Conservation (phyloP, 352 stramenopile genomes). For the Thalassiosira hispida region DNA sequence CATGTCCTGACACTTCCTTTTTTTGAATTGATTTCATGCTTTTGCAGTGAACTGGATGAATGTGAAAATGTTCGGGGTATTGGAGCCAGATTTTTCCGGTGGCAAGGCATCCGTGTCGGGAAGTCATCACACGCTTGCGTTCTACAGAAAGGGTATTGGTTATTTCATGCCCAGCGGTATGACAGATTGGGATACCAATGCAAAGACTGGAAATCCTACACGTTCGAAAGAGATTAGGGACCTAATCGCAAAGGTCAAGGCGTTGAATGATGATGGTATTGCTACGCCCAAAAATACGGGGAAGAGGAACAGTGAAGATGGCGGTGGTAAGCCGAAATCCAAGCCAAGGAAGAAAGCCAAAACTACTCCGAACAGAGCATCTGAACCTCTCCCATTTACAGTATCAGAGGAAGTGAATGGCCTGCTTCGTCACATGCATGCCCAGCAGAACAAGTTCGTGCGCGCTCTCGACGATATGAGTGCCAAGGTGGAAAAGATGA, state of each 20-base stretch:
- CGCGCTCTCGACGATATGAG: constrained; percentile 9
- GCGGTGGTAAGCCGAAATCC: not conserved
- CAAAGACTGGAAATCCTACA: constrained; percentile 19
- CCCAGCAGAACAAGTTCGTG: constrained; percentile 19
- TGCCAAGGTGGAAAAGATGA: constrained; percentile 18
- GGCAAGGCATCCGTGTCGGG: not conserved
- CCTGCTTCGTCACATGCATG: constrained; percentile 18
- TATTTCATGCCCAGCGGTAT: constrained; percentile 20
- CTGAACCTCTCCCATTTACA: not conserved
- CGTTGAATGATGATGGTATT: constrained; percentile 13
- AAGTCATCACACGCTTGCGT: constrained; percentile 27
- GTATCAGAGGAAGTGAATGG: constrained; percentile 17
- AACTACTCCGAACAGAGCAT: not conserved
- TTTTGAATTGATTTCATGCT: not conserved
- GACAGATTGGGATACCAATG: constrained; percentile 10
- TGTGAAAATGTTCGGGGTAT: constrained; percentile 23
- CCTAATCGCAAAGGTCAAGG: constrained; percentile 21
- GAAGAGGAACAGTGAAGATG: constrained; percentile 8
- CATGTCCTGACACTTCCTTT: not conserved
- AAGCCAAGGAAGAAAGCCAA: constrained; percentile 2
- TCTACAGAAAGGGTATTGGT: constrained; percentile 25
- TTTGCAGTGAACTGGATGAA: constrained; percentile 18
- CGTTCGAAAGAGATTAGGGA: constrained; percentile 11
- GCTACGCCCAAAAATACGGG: not conserved
- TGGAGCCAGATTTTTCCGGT: constrained; percentile 10